Evolutionary conservation across 1,284 basidiomycete species (phyloP), one percentile per base, ranked within the genome.

Genomic region (Mycena sp.): DNA sequence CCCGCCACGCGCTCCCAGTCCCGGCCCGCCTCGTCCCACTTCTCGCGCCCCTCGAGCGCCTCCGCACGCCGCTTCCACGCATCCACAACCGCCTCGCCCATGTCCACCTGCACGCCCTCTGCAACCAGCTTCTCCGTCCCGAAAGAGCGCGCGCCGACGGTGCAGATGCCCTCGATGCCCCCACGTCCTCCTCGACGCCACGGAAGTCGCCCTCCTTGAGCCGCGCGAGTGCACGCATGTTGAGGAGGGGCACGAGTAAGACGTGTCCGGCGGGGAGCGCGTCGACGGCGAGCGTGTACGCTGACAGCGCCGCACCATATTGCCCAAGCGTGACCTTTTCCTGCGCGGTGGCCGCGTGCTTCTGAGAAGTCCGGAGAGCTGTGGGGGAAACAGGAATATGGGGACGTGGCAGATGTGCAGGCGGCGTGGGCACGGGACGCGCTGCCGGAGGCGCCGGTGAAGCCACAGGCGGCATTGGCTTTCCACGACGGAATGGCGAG

Each of bases 241-340:
- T 98, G 70, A 90, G 82, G n/a, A 98, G 79, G 0, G 92, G 90
- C 1, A 98, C 80, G 30, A 89, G 84, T 17, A 89, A 80, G 2
- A 96, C 76, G 72, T 97, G 94, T 0, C 81, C 81, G 0, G 78
- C 74, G 0, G 94, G 94, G 4, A 99, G 80, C 0, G 81, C 73
- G 0, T 83, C 80, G 58, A 99, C 86, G 0, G 94, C 95, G 0
- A 79, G 73, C 1, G 88, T 84, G 77, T 98, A 99, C 0, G 90
- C 80, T 1, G 83, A 76, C 60, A 92, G 91, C 5, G 97, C 95
- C 48, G 93, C 91, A 19, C 87, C 88, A 75, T 94, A 99, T 54
- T 93, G 91, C 2, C 98, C 97, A 7, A 96, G 89, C 75, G 95
- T 96, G 85, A 95, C 97, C 69, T 89, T 85, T 32, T 90, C 89